Conservation (phyloP, 768 basidiomycete species). For the Xerocomellus intermedius region DNA sequence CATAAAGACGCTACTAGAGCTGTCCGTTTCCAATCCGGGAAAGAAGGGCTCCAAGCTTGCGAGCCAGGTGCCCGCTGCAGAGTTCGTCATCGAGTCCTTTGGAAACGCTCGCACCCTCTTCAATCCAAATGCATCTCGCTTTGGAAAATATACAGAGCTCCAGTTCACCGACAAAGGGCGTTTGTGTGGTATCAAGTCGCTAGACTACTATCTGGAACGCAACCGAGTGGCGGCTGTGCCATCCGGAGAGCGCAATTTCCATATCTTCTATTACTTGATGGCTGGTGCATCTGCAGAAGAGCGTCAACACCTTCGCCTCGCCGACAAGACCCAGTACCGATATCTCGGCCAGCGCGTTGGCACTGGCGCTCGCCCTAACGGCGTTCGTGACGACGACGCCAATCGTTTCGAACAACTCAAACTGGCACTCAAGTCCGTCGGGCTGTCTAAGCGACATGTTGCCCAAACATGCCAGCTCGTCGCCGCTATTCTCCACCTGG, state of each 20-base stretch:
- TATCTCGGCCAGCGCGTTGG: constrained; percentile 76
- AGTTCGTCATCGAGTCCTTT: constrained; percentile 94
- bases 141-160: constrained; percentile 97
- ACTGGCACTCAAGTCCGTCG: constrained; percentile 88
- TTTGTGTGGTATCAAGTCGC: constrained; percentile 85
- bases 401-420: constrained; percentile 92
- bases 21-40: constrained; percentile 82
- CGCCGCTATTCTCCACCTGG: constrained; percentile 94
- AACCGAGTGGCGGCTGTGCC: constrained; percentile 86
- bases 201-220: constrained; percentile 94
- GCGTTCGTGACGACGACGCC: constrained; percentile 75
- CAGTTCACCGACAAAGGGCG: constrained; percentile 94
- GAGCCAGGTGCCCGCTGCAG: constrained; percentile 83
- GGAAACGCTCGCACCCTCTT: constrained; percentile 89
- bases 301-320: constrained; percentile 79
- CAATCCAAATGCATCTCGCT: constrained; percentile 94
- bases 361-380: constrained; percentile 40
- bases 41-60: constrained; percentile 94
- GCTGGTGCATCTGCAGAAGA: constrained; percentile 90
- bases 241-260: constrained; percentile 93
- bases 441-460: constrained; percentile 91
- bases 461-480: constrained; percentile 94
- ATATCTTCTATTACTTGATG: constrained; percentile 96
- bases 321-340: constrained; percentile 78
- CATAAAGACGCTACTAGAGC: constrained; percentile 89